These are phyloP conservation scores for Nakaseomyces sp. DNA, from an alignment of 1,139 yeast genomes.

Conservation along the genomic window DNA sequence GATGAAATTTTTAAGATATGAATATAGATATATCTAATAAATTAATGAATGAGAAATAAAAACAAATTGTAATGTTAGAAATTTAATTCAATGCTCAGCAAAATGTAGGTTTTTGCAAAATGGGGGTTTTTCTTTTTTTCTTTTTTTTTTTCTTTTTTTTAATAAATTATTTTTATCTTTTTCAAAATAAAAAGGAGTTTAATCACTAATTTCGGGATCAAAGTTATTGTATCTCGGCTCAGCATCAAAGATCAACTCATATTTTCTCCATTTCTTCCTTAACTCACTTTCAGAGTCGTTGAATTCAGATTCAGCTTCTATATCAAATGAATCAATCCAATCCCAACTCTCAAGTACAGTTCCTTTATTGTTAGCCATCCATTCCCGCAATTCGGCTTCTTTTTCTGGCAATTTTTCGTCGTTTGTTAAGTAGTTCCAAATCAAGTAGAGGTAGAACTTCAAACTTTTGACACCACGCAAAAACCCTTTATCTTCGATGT, in stretches of 20 bases:
- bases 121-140: background rate
- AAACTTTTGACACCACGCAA: constrained; percentile 70
- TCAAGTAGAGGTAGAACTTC: constrained; percentile 48
- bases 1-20: background rate
- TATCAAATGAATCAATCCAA: constrained; percentile 46
- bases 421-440: constrained; percentile 44
- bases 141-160: background rate
- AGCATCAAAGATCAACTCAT: constrained; percentile 30
- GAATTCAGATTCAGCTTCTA: constrained; percentile 30
- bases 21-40: background rate
- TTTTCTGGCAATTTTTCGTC: constrained; percentile 27
- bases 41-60: background rate
- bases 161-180: too few species aligned
- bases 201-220: constrained; percentile 29
- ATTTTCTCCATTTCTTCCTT: constrained; percentile 31
- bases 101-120: background rate
- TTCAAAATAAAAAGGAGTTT: background rate
- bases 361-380: constrained; percentile 30
- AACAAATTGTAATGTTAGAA: background rate
- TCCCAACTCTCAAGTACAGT: constrained; percentile 30
- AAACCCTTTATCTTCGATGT: constrained; percentile 70
- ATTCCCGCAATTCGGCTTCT: constrained; percentile 18
- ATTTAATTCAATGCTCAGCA: background rate
- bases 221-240: constrained; percentile 28
- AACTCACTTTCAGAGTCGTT: constrained; percentile 25